These are phyloP conservation scores for Crithidia sp. DNA, from an alignment of 208 protist species.

Conservation along the genomic window DNA sequence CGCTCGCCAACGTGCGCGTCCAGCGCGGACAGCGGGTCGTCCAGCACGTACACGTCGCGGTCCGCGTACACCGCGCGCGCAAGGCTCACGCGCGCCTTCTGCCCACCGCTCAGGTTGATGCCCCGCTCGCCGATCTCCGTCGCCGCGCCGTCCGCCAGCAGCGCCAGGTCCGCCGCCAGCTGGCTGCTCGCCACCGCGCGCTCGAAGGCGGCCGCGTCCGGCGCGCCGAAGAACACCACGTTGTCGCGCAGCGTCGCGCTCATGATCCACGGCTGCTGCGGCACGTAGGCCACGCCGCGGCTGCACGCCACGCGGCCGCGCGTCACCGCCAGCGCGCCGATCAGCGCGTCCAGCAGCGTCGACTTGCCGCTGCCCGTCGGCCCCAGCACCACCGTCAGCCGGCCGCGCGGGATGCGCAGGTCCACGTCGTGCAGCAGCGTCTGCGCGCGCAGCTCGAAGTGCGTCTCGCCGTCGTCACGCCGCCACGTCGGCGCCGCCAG, in stretches of 20 bases:
- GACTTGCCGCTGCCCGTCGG: slow-evolving; percentile 62
- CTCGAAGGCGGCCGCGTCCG: slow-evolving; percentile 57
- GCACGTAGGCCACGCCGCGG: slow-evolving; percentile 76
- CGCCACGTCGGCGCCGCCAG: slow-evolving; percentile 34
- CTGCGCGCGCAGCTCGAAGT: slow-evolving; percentile 41
- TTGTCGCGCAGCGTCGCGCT: slow-evolving; percentile 93
- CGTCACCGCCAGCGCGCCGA: slow-evolving; percentile 49
- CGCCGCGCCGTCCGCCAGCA: slow-evolving; percentile 81
- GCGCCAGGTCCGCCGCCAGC: slow-evolving; percentile 76
- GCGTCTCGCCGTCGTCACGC: slow-evolving; percentile 14
- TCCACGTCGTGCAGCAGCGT: slow-evolving; percentile 45
- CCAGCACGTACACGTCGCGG: slow-evolving; percentile 85
- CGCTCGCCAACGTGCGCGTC: slow-evolving; percentile 82
- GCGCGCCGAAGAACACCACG: slow-evolving; percentile 83
- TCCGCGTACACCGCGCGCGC: slow-evolving; percentile 85
- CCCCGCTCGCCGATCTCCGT: slow-evolving; percentile 89
- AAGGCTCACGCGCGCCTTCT: slow-evolving; percentile 78
- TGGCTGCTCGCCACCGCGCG: slow-evolving; percentile 64
- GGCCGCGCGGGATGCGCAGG: slow-evolving; percentile 47
- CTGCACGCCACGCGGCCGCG: slow-evolving; percentile 31
- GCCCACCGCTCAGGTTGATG: slow-evolving; percentile 83
- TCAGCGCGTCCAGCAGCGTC: slow-evolving; percentile 52
- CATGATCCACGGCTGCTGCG: slow-evolving; percentile 92
- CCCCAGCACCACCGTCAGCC: slow-evolving; percentile 58
- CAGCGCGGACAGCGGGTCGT: slow-evolving; percentile 93